These are phyloP conservation scores for Albatrellus ellisii DNA, from an alignment of 768 basidiomycete genomes.

Conservation along the genomic window DNA sequence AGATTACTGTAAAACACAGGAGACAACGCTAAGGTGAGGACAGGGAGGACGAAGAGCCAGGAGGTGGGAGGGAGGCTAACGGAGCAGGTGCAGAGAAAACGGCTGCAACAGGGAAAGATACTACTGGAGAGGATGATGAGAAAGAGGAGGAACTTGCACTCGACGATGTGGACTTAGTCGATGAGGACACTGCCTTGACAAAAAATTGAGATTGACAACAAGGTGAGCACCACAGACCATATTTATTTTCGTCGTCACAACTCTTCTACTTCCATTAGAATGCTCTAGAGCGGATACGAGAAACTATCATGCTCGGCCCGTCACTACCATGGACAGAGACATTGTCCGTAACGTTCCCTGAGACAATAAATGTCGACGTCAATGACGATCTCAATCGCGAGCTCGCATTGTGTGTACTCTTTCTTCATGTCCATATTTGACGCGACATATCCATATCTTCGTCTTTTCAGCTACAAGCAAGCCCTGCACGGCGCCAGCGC, in stretches of 20 bases:
- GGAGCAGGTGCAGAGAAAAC: too few relatives aligned
- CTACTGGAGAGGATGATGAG: conserved; percentile 20
- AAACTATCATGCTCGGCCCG: conserved; percentile 60
- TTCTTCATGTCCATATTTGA: background rate
- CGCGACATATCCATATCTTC: background rate
- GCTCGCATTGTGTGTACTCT: conserved; percentile 72
- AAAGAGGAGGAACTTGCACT: conserved; percentile 38
- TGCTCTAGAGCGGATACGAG: conserved; percentile 71
- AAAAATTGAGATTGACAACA: conserved; percentile 77
- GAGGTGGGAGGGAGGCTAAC: too few relatives aligned
- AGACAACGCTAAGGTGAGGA: too few relatives aligned
- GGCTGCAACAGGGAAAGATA: too few relatives aligned
- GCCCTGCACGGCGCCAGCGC: conserved; percentile 73
- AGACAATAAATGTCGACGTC: conserved; percentile 63
- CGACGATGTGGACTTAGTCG: conserved; percentile 58
- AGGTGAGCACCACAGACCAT: conserved; percentile 31
- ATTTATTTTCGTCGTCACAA: background rate
- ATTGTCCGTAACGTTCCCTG: conserved; percentile 55
- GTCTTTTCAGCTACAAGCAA: conserved; percentile 86
- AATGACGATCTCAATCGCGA: conserved; percentile 89
- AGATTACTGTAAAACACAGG: too few relatives aligned
- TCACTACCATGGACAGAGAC: conserved; percentile 81
- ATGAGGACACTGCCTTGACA: conserved; percentile 73
- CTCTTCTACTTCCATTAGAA: conserved; percentile 34
- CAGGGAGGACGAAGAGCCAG: too few relatives aligned